Conservation (phyloP, 1,139 yeast genomes). For the Debaryomyces coudertii region DNA sequence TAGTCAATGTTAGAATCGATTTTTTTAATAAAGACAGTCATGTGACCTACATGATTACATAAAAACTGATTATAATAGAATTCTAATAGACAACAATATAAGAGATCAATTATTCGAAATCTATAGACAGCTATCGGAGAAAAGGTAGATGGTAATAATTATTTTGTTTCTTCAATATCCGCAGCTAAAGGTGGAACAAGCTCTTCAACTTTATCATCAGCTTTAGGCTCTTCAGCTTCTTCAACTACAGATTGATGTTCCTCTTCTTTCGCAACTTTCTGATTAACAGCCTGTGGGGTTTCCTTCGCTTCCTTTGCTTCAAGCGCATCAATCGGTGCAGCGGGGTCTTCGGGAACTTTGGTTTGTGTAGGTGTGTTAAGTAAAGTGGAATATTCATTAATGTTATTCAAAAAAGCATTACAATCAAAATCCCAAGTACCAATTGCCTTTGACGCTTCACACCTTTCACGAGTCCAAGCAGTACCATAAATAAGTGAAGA, state of each 20-base stretch:
- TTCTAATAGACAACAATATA: neutral
- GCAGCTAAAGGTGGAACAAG: constrained; percentile 30
- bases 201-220: constrained; percentile 17
- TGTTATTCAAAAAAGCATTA: constrained; percentile 47
- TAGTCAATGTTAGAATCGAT: neutral
- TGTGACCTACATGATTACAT: neutral
- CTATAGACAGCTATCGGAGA: neutral
- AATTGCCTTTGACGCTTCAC: constrained; percentile 63
- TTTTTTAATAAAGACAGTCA: neutral
- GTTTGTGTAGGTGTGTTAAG: constrained; percentile 15
- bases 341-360: constrained; percentile 13
- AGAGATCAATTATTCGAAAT: constrained; percentile 1
- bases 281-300: constrained; percentile 20
- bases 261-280: constrained; percentile 19
- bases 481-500: constrained; percentile 78
- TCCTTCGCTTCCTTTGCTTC: constrained; percentile 29
- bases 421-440: constrained; percentile 88
- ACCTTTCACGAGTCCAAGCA: constrained; percentile 76
- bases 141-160: neutral
- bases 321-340: constrained; percentile 19
- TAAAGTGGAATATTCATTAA: constrained; percentile 29
- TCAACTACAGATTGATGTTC: constrained; percentile 15
- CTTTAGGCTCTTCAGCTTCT: constrained; percentile 9
- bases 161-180: constrained; percentile 20
- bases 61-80: neutral